Evolutionary conservation across 805 yeast genomes (phyloP), one percentile per base, ranked within the genome.

Genomic region (Grigorovia yakushimaensis): DNA sequence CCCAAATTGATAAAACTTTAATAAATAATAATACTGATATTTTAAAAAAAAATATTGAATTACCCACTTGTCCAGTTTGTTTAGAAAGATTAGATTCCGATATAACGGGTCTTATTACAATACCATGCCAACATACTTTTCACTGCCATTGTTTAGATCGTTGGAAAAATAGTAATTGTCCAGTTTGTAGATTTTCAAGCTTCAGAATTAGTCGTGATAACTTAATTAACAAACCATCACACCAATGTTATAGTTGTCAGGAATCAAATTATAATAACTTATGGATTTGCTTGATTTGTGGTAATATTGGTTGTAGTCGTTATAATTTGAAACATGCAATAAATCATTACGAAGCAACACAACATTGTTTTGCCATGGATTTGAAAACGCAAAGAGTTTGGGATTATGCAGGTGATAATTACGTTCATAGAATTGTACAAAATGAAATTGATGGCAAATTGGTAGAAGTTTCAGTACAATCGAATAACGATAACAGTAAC

Each of bases 41-140:
- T 13, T 57, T 65, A 40, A 56, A 57, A 11, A 55, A 35, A 54
- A 23, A 42, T 57, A 65, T 73, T 7, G 96, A 88, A 61, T 70
- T 88, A 27, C 96, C 97, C 0, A 84, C 93, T 0, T 88, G 97
- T 59, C 96, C 96, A 0, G 96, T 88, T 0, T 88, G 97, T 59
- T 68, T 88, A 17, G 97, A 88, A 56, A 70, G 94, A 50, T 81
- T 88, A 82, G 97, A 88, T 59, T 72, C 88, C 1, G 77, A 76
- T 20, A 70, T 84, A 4, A 80, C 95, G 0, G 97, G 97, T 0
- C 69, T 88, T 10, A 67, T 88, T 5, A 89, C 96, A 0, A 88
- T 86, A 33, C 88, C 93, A 2, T 89, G 96, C 52, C 96, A 87
- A 60, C 97, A 88, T 61, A 86, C 96, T 0, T 88, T 87, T 64